These are phyloP conservation scores for Citrus reticulata DNA, from an alignment of 345 rosid genomes.

Conservation along the genomic window DNA sequence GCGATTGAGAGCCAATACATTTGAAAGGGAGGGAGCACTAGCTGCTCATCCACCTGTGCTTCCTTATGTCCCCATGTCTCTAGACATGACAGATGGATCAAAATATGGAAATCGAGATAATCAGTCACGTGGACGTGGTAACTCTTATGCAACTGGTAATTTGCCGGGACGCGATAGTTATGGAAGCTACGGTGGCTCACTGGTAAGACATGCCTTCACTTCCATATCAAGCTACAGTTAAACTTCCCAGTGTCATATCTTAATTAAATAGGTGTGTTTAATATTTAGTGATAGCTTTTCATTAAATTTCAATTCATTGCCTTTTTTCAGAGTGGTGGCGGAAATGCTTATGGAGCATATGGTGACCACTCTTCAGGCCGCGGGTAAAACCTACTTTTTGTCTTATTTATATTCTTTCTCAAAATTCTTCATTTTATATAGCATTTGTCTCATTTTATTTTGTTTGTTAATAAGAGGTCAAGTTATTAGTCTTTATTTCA, in stretches of 20 bases:
- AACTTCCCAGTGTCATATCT: neutral
- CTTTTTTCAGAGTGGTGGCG: constrained; percentile 27
- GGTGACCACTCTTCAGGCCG: constrained; percentile 34
- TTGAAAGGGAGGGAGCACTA: constrained; percentile 58
- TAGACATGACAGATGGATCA: constrained; percentile 40
- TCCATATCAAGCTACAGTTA: neutral
- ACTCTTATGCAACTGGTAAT: constrained; percentile 34
- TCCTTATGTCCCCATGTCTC: constrained; percentile 51
- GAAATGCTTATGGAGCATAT: constrained; percentile 34
- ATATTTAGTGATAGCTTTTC: neutral
- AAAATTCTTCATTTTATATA: constrained; percentile 5
- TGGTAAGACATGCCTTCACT: constrained; percentile 31
- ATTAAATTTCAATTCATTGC: neutral
- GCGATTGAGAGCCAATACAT: constrained; percentile 61
- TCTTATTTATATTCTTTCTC: neutral
- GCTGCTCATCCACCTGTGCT: constrained; percentile 53
- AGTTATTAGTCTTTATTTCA: neutral
- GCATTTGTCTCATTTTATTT: neutral
- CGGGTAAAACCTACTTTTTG: constrained; percentile 27
- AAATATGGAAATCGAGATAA: constrained; percentile 42
- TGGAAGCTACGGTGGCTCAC: constrained; percentile 36
- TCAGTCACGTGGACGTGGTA: constrained; percentile 38
- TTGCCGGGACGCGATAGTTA: constrained; percentile 32
- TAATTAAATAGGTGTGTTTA: neutral
- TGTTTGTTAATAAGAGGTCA: neutral